A percentile compares a stretch with the other conserved stretches of the same genome.
Evolutionary conservation across 441 rosid species (phyloP).

Genomic region (Eruca vesicaria): DNA sequence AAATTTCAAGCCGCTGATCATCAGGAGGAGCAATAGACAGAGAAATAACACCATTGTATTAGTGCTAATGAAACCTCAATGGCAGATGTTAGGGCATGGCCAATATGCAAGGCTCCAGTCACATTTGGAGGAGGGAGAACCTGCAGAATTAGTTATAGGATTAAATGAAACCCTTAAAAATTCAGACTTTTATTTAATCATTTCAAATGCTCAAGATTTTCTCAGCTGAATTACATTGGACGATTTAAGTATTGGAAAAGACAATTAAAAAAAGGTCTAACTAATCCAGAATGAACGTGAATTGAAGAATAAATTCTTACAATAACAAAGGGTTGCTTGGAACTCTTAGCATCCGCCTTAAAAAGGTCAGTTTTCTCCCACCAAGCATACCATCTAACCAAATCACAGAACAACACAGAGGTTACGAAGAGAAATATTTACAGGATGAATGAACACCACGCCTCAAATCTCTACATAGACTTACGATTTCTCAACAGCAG

Average conservation of each 20-base stretch:
- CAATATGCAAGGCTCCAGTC: slow-evolving; percentile 88
- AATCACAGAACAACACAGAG: slow-evolving; percentile 27
- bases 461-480: background rate
- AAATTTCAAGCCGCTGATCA: background rate
- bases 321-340: slow-evolving; percentile 71
- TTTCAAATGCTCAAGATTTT: slow-evolving; percentile 14
- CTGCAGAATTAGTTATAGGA: slow-evolving; percentile 49
- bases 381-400: slow-evolving; percentile 88
- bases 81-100: slow-evolving; percentile 86
- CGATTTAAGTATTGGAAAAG: background rate
- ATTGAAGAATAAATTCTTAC: slow-evolving; percentile 39
- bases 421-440: background rate
- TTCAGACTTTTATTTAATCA: slow-evolving; percentile 24
- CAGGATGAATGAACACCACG: slow-evolving; percentile 37
- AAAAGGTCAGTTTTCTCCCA: slow-evolving; percentile 82
- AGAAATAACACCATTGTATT: background rate
- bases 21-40: background rate
- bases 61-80: slow-evolving; percentile 41
- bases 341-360: slow-evolving; percentile 71
- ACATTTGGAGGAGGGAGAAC: slow-evolving; percentile 94
- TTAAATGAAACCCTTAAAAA: slow-evolving; percentile 36
- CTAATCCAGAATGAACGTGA: slow-evolving; percentile 32
- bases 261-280: background rate
- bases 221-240: slow-evolving; percentile 21
- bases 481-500: slow-evolving; percentile 65